Evolutionary conservation across 1,284 basidiomycete genomes (phyloP).

Genomic region (Stereum hirsutum): DNA sequence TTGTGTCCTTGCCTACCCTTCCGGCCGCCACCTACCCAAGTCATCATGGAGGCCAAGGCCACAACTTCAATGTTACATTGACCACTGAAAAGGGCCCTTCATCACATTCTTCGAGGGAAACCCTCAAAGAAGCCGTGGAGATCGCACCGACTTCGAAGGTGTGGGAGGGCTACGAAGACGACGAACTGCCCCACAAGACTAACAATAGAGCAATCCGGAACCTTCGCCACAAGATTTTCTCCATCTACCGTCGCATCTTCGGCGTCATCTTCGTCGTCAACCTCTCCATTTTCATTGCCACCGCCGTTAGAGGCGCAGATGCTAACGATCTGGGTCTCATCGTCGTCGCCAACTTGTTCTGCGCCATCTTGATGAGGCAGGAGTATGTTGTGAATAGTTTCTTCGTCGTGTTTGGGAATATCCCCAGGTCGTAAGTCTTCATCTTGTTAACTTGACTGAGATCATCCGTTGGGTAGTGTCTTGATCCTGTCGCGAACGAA

Average conservation of each 20-base stretch:
- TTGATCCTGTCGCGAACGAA: too few relatives aligned
- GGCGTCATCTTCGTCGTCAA: constrained; percentile 46
- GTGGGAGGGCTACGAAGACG: constrained; percentile 45
- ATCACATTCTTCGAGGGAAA: too few relatives aligned
- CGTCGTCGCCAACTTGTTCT: constrained; percentile 43
- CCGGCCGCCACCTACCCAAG: too few relatives aligned
- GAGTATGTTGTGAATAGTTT: constrained; percentile 51
- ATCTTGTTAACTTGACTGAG: not conserved
- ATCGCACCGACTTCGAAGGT: too few relatives aligned
- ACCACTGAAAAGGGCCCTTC: too few relatives aligned
- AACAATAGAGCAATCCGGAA: constrained; percentile 38
- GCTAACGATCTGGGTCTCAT: constrained; percentile 37
- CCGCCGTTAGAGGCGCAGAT: constrained; percentile 30
- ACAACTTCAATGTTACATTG: too few relatives aligned
- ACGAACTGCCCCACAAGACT: constrained; percentile 39
- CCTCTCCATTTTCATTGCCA: constrained; percentile 39
- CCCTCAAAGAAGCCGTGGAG: too few relatives aligned
- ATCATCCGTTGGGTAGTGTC: too few relatives aligned
- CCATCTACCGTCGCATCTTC: constrained; percentile 48
- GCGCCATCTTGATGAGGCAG: constrained; percentile 51
- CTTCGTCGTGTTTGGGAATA: constrained; percentile 40
- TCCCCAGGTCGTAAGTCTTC: constrained; percentile 33
- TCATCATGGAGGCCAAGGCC: too few relatives aligned
- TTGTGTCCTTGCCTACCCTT: too few relatives aligned
- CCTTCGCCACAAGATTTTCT: constrained; percentile 43